These are phyloP conservation scores for Trichophyton schoenleinii DNA, from an alignment of 2,329 filamentous ascomycete genomes.

Conservation along the genomic window DNA sequence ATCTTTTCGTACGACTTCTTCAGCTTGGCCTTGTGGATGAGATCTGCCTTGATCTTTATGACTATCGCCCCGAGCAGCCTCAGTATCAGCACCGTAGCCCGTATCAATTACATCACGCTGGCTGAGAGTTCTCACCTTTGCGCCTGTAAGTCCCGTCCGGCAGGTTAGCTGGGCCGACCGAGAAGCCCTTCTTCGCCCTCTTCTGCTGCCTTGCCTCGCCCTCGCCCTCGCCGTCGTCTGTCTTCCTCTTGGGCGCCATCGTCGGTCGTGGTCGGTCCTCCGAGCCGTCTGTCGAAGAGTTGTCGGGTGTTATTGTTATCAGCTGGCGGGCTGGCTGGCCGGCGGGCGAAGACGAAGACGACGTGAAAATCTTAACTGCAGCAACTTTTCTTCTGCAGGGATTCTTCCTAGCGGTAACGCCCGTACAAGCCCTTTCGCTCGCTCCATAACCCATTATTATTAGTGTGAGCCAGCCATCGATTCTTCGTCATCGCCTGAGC, in stretches of 20 bases:
- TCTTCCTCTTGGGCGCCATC: conserved; percentile 14
- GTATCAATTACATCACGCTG: background rate
- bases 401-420: conserved; percentile 1
- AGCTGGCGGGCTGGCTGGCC: too few relatives aligned
- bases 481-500: background rate
- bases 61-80: conserved; percentile 36
- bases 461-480: background rate
- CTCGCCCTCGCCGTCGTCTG: conserved; percentile 11
- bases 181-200: conserved; percentile 57
- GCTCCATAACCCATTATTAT: too few relatives aligned
- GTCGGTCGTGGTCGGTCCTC: background rate
- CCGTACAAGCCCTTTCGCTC: background rate
- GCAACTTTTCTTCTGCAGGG: background rate
- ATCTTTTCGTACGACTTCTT: conserved; percentile 88
- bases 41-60: conserved; percentile 74
- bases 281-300: background rate
- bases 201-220: background rate
- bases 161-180: conserved; percentile 76
- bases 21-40: conserved; percentile 86
- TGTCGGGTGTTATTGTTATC: too few relatives aligned
- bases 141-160: conserved; percentile 80
- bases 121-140: conserved; percentile 44
- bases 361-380: background rate
- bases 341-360: too few relatives aligned
- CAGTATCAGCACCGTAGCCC: background rate